These are phyloP conservation scores for Trichoderma virens DNA, from an alignment of 495 filamentous ascomycete species.

Conservation along the genomic window DNA sequence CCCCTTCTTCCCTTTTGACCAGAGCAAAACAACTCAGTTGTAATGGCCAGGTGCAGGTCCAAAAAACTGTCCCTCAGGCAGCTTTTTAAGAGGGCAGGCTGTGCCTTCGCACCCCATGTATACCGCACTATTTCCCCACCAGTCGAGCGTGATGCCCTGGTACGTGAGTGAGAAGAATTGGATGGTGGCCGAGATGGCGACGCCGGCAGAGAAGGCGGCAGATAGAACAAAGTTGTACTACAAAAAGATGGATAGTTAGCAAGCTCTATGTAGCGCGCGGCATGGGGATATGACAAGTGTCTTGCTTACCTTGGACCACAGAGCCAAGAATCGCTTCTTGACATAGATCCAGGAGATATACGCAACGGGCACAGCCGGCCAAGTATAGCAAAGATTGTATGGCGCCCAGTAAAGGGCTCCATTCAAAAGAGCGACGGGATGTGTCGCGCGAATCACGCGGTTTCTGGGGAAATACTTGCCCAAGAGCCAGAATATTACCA, in stretches of 20 bases:
- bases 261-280: neutral
- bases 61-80: slow-evolving; percentile 29
- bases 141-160: slow-evolving; percentile 25
- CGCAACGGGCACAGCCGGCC: slow-evolving; percentile 32
- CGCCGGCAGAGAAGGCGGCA: slow-evolving; percentile 28
- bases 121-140: slow-evolving; percentile 33
- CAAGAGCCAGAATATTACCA: slow-evolving; percentile 24
- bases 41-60: slow-evolving; percentile 29
- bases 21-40: slow-evolving; percentile 10
- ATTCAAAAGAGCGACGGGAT: slow-evolving; percentile 32
- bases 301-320: slow-evolving; percentile 34
- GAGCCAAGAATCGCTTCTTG: slow-evolving; percentile 25
- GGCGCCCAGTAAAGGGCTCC: slow-evolving; percentile 30
- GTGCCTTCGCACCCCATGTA: slow-evolving; percentile 25
- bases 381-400: slow-evolving; percentile 30
- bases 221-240: slow-evolving; percentile 37
- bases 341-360: slow-evolving; percentile 31
- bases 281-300: neutral
- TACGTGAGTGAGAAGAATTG: slow-evolving; percentile 35
- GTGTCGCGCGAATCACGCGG: slow-evolving; percentile 27
- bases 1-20: too few relatives aligned
- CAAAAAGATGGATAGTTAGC: neutral
- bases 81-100: slow-evolving; percentile 18
- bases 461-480: slow-evolving; percentile 24
- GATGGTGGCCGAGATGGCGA: slow-evolving; percentile 33